Percentiles rank a stretch among this genome's conserved stretches.
phyloP scores from a whole-genome alignment of 169 alveolate species.

The Plasmodium sp. region DNA sequence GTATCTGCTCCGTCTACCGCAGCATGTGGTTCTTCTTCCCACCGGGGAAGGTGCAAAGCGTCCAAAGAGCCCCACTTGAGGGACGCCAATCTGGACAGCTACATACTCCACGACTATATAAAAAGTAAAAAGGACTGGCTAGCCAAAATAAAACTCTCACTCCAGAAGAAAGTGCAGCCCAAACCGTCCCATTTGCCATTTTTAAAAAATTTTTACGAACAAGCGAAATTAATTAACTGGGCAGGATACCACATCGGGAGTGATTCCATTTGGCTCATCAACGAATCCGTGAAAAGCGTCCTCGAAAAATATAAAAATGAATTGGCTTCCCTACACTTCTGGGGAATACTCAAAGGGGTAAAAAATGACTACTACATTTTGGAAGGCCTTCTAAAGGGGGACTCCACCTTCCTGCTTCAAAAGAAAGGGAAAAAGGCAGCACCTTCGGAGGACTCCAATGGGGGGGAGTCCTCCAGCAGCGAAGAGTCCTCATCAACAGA shows the following conservation, averaged over 20 bases:
- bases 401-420: not conserved
- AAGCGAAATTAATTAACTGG: slow-evolving; percentile 57
- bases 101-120: slow-evolving; percentile 8
- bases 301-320: slow-evolving; percentile 27
- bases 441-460: not conserved
- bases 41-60: not conserved
- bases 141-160: slow-evolving; percentile 8
- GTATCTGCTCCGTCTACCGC: not conserved
- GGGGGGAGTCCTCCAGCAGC: not conserved
- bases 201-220: slow-evolving; percentile 20
- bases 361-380: slow-evolving; percentile 47
- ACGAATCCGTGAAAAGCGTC: slow-evolving; percentile 28
- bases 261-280: slow-evolving; percentile 11
- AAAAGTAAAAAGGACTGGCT: slow-evolving; percentile 62
- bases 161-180: not conserved
- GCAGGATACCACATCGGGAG: slow-evolving; percentile 52
- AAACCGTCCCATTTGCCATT: slow-evolving; percentile 15
- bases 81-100: slow-evolving; percentile 25
- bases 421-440: not conserved
- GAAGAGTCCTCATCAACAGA: not conserved
- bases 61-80: not conserved
- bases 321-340: slow-evolving; percentile 14
- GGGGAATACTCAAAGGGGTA: slow-evolving; percentile 64
- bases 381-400: slow-evolving; percentile 30
- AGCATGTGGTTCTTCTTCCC: not conserved